Evolutionary conservation across 345 rosid genomes (phyloP), one percentile per base, ranked within the genome.

Genomic region (Cardamine occulta): DNA sequence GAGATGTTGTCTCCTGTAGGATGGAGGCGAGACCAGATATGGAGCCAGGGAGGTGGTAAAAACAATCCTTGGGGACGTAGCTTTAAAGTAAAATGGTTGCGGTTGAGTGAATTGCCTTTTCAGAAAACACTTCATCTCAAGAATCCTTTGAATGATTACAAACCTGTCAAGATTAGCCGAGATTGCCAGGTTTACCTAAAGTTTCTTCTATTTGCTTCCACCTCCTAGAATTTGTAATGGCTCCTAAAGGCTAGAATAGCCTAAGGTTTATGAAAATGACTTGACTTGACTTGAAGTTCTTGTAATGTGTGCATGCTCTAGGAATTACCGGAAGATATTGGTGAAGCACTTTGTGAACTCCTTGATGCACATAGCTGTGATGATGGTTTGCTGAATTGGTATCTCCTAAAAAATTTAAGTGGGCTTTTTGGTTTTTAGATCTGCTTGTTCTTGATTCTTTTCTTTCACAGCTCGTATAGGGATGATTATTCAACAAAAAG

Each of bases 141-240:
- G 90, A 91, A 94, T 79, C 97, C 97, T 61, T 73, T 94, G 81
- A 94, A 91, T 83, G 96, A 89, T 79, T 84, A 83, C 82, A 94
- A 89, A 79, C 97, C 97, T 78, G 97, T 94, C 79, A 91, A 94
- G 86, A 94, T 91, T 79, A 94, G 98, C 86, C 86, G 98, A 74
- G 98, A 94, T 71, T 94, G 98, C 59, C 97, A 91, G 98, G 98
- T 94, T 61, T 70, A 77, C 63, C 49, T 14, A 14, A 12, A 52
- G 74, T n/a, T 56, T 37, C 68, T 68, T 58, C 5, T 42, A 60
- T 75, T 4, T 40, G 37, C 19, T 14, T 64, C 12, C 62, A 19
- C 28, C 53, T 59, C 26, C 57, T 48, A 61, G 24, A 49, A 48
- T 32, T 5, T 24, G n/a, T 49, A 51, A 26, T 31, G 64, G 21